Base-by-base conservation (phyloP, 768 basidiomycete species). In the Mycena galericulata region DNA sequence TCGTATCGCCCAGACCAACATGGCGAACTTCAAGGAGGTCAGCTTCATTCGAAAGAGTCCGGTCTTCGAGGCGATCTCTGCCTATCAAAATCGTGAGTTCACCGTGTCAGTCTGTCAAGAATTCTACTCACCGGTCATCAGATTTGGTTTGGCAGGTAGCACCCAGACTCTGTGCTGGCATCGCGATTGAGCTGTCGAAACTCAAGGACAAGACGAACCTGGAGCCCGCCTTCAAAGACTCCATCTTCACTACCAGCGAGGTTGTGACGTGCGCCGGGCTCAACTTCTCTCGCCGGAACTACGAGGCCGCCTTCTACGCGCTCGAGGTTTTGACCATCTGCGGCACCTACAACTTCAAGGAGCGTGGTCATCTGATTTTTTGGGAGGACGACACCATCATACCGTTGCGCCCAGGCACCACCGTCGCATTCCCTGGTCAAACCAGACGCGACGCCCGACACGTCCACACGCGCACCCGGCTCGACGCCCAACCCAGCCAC, bases 41-140 rank as follows among this genome's bases (percentile, higher is more conserved):
- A 15, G 10, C n/a, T 12, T 4, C 2, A 38, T 40, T 14, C 34
- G 3, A 7, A 5, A 36, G 7, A 55, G 53, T 22, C n/a, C 10
- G 5, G 22, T 3, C 1, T 38, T 46, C 57, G 1, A 22, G 1
- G 29, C 20, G 0, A 32, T 58, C 1, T 30, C 43, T 0, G 29
- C 30, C 14, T 58, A 58, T 58, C 57, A 58, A 46, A 58, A 58
- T 24, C 30, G 43, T 58, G 12, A 46, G 57, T 46, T 8, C 1
- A 22, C n/a, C n/a, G n/a, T n/a, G n/a, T n/a, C n/a, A n/a, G n/a
- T n/a, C n/a, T n/a, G n/a, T n/a, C n/a, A n/a, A n/a, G n/a, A n/a
- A n/a, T n/a, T n/a, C n/a, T n/a, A n/a, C n/a, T n/a, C 50, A 4
- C 12, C 22, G 8, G 29, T 2, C 29, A 51, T 45, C 26, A 49